Conservation (phyloP, 176 grass and related monocot species). For the Pontederia paniculata region DNA sequence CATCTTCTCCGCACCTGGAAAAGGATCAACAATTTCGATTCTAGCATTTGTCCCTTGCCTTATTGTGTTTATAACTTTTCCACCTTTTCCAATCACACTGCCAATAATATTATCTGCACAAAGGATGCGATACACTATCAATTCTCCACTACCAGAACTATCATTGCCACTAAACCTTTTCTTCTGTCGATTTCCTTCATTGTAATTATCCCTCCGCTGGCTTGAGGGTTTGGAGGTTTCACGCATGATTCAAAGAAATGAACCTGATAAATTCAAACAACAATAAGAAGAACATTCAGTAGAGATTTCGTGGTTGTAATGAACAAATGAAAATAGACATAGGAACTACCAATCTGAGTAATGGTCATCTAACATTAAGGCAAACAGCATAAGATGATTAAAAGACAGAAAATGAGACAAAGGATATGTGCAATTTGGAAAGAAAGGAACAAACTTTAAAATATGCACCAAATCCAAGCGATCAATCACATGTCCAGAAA, state of each 20-base stretch:
- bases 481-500: no score
- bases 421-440: no score
- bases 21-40: slow-evolving; percentile 86
- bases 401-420: no score
- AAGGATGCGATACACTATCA: slow-evolving; percentile 79
- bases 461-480: no score
- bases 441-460: no score
- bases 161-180: slow-evolving; percentile 45
- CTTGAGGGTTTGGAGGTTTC: slow-evolving; percentile 47
- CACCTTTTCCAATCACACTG: slow-evolving; percentile 85
- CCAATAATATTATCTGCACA: slow-evolving; percentile 71
- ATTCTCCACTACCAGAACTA: slow-evolving; percentile 33
- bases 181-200: slow-evolving; percentile 38
- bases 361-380: no score
- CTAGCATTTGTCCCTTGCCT: slow-evolving; percentile 58
- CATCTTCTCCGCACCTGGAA: slow-evolving; percentile 75
- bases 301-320: no score
- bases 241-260: slow-evolving; percentile 40
- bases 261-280: background rate
- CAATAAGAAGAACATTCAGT: background rate
- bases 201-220: slow-evolving; percentile 47
- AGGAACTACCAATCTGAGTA: no score
- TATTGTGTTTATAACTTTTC: slow-evolving; percentile 91
- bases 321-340: no score
- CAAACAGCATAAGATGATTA: no score